Evolutionary conservation across 345 rosid species (phyloP), one percentile per base, ranked within the genome.

Genomic region (Rhodamnia argentea): DNA sequence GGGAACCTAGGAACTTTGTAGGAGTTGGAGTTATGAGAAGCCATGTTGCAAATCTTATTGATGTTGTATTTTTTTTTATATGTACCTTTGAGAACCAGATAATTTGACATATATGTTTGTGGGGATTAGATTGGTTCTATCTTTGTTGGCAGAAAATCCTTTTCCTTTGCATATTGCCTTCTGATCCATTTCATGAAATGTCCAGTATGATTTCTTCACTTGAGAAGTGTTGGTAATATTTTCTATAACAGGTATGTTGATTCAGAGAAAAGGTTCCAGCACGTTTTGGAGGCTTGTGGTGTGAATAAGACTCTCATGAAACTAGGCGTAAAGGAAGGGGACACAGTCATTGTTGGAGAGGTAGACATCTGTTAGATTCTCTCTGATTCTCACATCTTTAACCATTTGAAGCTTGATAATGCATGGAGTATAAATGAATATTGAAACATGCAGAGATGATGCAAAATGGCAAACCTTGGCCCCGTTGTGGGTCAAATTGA

Each of bases 271-370:
- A 94, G 96, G 88, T 96, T 95, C 89, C 98, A 93, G 85, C 95
- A 96, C 83, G 98, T 96, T 74, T 90, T 97, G 90, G 99, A 93
- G 86, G 99, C 99, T 87, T 95, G 96, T 88, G 99, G 99, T 53
- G 98, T 95, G 87, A 87, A 92, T 87, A 94, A 92, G 87, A 89
- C 95, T 10, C 92, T 97, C 83, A 85, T 86, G 92, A 97, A 93
- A 90, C 92, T 93, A 60, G 99, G 99, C 1, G 96, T 96, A 76
- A 93, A 95, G 91, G 99, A 96, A 93, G 99, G 99, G 51, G 98
- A 96, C 92, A 95, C 93, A 0, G 99, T 97, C 84, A 90, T 93
- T 42, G 91, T 96, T 55, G 99, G 99, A 91, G 98, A 95, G 95
- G 99, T 97, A 42, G 18, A 18, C 18, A 5, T 62, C n/a, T 7